Evolutionary conservation across 257 asterid species (phyloP).

Genomic region (Marsdenia floribunda): DNA sequence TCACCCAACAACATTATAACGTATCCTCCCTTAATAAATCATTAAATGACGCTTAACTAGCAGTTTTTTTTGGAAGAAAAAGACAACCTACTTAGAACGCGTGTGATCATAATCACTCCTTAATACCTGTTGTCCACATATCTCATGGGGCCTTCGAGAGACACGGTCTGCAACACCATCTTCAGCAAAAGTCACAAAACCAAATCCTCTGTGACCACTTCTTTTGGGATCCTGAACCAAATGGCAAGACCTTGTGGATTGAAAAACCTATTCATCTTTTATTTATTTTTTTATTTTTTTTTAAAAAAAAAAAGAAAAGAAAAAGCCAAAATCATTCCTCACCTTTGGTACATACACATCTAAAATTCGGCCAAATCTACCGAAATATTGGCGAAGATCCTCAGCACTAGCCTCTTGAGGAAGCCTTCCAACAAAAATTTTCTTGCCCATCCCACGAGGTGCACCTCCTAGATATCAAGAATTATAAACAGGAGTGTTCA

Average conservation of each 20-base stretch:
- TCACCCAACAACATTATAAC: not conserved
- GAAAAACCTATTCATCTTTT: not conserved
- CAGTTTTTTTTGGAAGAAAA: not conserved
- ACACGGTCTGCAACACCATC: constrained; percentile 99
- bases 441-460: constrained; percentile 88
- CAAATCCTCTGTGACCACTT: constrained; percentile 96
- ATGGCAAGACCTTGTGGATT: constrained; percentile 9
- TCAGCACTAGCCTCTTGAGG: constrained; percentile 97
- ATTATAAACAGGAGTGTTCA: constrained; percentile 9
- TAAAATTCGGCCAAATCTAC: constrained; percentile 87
- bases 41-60: not conserved
- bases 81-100: not conserved
- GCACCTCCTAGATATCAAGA: constrained; percentile 38
- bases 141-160: constrained; percentile 91
- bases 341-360: constrained; percentile 99
- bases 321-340: constrained; percentile 14
- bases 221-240: constrained; percentile 87
- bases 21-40: not conserved
- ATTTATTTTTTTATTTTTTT: too few species aligned
- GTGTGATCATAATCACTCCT: not conserved
- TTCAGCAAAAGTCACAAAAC: constrained; percentile 94
- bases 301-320: too few species aligned
- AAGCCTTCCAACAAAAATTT: constrained; percentile 95
- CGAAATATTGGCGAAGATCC: constrained; percentile 93
- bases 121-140: constrained; percentile 95